Evolutionary conservation across 495 filamentous ascomycete species (phyloP).

Genomic region (Aspergillus asperescens): DNA sequence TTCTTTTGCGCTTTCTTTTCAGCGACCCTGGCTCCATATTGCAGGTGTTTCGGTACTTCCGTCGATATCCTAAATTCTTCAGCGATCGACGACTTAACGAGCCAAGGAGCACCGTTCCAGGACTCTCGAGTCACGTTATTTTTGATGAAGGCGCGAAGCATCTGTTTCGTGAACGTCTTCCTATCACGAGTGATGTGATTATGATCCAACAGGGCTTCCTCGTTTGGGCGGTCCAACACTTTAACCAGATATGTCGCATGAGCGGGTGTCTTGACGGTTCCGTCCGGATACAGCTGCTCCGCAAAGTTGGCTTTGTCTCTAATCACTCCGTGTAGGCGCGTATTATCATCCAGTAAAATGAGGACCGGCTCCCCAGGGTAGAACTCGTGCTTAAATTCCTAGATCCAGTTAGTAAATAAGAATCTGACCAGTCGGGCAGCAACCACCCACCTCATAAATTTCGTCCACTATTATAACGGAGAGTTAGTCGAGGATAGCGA

Average conservation of each 20-base stretch:
- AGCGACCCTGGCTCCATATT: constrained; percentile 69
- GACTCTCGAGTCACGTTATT: constrained; percentile 86
- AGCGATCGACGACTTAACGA: constrained; percentile 84
- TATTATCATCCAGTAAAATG: constrained; percentile 63
- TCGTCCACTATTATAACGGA: constrained; percentile 50
- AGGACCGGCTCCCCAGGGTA: constrained; percentile 87
- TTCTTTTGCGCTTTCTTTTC: constrained; percentile 76
- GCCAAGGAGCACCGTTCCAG: constrained; percentile 92
- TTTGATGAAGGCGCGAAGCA: constrained; percentile 89
- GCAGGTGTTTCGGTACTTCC: constrained; percentile 75
- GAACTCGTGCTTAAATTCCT: constrained; percentile 91
- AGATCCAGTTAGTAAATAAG: constrained; percentile 34
- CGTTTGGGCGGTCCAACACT: constrained; percentile 59
- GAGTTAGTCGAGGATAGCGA: constrained; percentile 15
- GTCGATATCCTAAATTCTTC: constrained; percentile 77
- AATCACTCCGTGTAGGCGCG: constrained; percentile 69
- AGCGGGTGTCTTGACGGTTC: constrained; percentile 54
- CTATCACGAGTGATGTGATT: constrained; percentile 80
- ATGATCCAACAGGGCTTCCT: constrained; percentile 75
- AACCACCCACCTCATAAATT: constrained; percentile 54
- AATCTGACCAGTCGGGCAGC: not conserved
- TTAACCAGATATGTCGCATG: constrained; percentile 80
- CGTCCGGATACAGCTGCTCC: constrained; percentile 56
- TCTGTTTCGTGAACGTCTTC: constrained; percentile 91
- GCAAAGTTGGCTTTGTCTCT: constrained; percentile 81